A percentile compares a stretch with the other conserved stretches of the same genome.
Conservation (phyloP, 2,329 filamentous ascomycete genomes). For the Gnomoniopsis sp. region DNA sequence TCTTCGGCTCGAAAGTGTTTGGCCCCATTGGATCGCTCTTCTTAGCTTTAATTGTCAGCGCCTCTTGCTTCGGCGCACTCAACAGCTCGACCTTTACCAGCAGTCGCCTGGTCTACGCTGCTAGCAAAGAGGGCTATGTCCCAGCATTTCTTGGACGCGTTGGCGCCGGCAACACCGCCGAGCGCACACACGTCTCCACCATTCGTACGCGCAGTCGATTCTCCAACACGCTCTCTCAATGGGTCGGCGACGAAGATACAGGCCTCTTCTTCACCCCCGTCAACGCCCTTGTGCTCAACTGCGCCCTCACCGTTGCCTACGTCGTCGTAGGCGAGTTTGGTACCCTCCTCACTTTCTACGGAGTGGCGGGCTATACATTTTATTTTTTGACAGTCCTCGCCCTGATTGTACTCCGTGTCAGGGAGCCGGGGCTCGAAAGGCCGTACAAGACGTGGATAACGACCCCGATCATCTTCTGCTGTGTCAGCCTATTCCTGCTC, state of each 20-base stretch:
- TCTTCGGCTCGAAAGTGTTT: constrained; percentile 88
- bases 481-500: constrained; percentile 88
- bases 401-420: constrained; percentile 83
- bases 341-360: constrained; percentile 93
- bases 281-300: constrained; percentile 83
- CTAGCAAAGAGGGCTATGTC: constrained; percentile 92
- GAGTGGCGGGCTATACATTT: constrained; percentile 94
- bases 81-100: constrained; percentile 95
- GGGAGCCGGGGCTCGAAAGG: constrained; percentile 80
- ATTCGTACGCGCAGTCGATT: constrained; percentile 53
- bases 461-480: constrained; percentile 97
- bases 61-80: constrained; percentile 89
- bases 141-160: constrained; percentile 80
- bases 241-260: constrained; percentile 72
- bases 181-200: constrained; percentile 37
- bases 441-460: constrained; percentile 97
- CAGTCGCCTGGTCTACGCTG: constrained; percentile 86
- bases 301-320: constrained; percentile 69
- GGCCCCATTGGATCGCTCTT: constrained; percentile 77
- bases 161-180: constrained; percentile 55
- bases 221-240: constrained; percentile 53
- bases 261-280: constrained; percentile 93
- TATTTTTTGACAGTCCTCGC: constrained; percentile 96
- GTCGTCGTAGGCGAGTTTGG: constrained; percentile 85
- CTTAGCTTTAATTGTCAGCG: constrained; percentile 83